Base-by-base conservation (phyloP, 179 eudicot species). In the Amaranthus tricolor region DNA sequence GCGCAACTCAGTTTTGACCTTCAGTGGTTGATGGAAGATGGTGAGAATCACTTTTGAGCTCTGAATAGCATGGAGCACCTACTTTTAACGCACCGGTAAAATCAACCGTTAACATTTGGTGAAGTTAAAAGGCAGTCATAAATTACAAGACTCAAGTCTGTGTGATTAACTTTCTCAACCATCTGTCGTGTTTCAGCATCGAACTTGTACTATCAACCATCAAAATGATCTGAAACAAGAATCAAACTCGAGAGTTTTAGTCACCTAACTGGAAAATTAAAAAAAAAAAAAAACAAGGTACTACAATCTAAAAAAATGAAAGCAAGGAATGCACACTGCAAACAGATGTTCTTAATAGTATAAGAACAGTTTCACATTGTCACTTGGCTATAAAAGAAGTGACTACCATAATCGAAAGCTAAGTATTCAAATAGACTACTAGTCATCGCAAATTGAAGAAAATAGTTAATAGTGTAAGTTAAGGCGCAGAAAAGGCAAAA, bases 151-250 rank as follows among this genome's bases (percentile, higher is more conserved):
- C 52, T 78, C 70, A 68, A 68, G 40, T 65, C 53, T 74, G 47
- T 9, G 82, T 56, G 9, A 62, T 77, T 62, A 84, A 75, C 82
- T 84, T 86, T 78, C 81, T 80, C 75, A 90, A 80, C 82, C 81
- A 82, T 78, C 98, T 89, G 81, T 93, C 98, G 76, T 88, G 90
- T 80, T 91, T 93, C 56, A 89, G 96, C 90, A 91, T 84, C 7
- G 98, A 83, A 77, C 89, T 86, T 14, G 90, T 85, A 74, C 93
- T 89, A 82, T 91, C 98, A 74, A 89, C 94, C 81, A 93, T 91
- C 90, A 93, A 81, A 66, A 93, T 76, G 74, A 91, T 88, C 98
- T 93, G 89, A 78, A 76, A 57, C 20, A 66, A 43, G 52, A 7
- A 79, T 20, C 13, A 20, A 52, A 47, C 50, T 31, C 40, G 21